Percentiles rank a stretch among this genome's conserved stretches.
Evolutionary conservation across 441 rosid genomes (phyloP).

Genomic region (Isatis lusitanica): DNA sequence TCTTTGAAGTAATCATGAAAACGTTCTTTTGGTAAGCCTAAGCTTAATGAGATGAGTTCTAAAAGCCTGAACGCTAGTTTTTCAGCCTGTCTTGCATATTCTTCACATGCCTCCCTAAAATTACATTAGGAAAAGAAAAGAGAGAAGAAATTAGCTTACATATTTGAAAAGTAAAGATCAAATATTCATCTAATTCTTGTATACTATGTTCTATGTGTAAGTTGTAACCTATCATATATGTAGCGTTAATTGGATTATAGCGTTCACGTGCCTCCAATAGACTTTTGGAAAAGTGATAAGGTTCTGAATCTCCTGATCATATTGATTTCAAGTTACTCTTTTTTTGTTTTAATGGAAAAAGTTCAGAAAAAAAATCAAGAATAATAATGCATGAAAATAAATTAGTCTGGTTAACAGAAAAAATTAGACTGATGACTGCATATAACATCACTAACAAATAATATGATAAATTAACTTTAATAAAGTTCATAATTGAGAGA

Average conservation of each 20-base stretch:
- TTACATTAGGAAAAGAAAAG: background rate
- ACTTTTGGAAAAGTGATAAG: background rate
- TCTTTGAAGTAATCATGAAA: slow-evolving; percentile 54
- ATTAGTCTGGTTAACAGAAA: background rate
- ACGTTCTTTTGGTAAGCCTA: slow-evolving; percentile 55
- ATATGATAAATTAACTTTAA: background rate
- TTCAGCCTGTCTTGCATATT: slow-evolving; percentile 56
- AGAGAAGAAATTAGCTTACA: background rate
- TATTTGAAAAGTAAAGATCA: background rate
- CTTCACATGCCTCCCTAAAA: slow-evolving; percentile 56
- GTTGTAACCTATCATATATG: background rate
- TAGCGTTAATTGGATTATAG: background rate
- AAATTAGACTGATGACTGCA: background rate
- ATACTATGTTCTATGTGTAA: background rate
- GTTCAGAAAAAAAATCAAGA: background rate
- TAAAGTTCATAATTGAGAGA: background rate
- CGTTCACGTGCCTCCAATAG: slow-evolving; percentile 20
- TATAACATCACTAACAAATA: background rate
- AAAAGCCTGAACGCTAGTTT: slow-evolving; percentile 55
- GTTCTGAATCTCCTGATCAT: background rate
- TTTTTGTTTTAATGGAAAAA: background rate
- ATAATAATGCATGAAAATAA: background rate
- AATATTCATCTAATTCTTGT: background rate
- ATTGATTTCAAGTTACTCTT: background rate
- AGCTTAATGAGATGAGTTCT: slow-evolving; percentile 59